phyloP scores from a whole-genome alignment of 2,329 filamentous ascomycete species.

The Atkinsonella texensis region DNA sequence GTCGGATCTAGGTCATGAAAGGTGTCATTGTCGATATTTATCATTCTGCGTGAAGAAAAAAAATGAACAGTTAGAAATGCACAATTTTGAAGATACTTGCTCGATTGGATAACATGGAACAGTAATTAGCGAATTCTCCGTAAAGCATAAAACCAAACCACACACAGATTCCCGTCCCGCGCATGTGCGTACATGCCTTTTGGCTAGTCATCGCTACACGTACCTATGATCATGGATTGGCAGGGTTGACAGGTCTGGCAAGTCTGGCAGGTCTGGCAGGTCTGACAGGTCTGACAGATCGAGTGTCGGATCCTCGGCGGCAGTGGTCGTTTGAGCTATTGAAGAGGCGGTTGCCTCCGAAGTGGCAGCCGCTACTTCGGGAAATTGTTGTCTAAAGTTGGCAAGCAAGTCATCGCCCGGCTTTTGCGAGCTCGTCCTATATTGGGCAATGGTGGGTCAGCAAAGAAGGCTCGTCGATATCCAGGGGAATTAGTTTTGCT shows the following conservation, averaged over 20 bases:
- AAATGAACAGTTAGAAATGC: background rate
- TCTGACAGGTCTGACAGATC: constrained; percentile 1
- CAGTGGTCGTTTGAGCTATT: constrained; percentile 22
- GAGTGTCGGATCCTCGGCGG: constrained; percentile 14
- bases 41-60: constrained; percentile 9
- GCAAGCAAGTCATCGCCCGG: constrained; percentile 71
- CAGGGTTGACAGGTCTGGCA: constrained; percentile 4
- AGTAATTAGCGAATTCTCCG: background rate
- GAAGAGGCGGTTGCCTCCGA: constrained; percentile 30
- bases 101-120: background rate
- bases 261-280: no score
- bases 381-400: constrained; percentile 73
- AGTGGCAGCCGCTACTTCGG: constrained; percentile 51
- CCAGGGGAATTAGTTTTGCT: background rate
- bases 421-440: constrained; percentile 65
- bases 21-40: constrained; percentile 15
- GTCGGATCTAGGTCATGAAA: constrained; percentile 69
- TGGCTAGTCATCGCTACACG: background rate
- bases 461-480: background rate
- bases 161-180: no score
- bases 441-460: constrained; percentile 3
- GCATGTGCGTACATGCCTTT: no score
- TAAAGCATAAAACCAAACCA: no score
- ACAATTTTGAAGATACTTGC: background rate
- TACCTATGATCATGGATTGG: constrained; percentile 18